Percentiles rank a stretch among this genome's conserved stretches.
Evolutionary conservation across 768 basidiomycete genomes (phyloP).

Genomic region (Cystofilobasidium bisporidii): DNA sequence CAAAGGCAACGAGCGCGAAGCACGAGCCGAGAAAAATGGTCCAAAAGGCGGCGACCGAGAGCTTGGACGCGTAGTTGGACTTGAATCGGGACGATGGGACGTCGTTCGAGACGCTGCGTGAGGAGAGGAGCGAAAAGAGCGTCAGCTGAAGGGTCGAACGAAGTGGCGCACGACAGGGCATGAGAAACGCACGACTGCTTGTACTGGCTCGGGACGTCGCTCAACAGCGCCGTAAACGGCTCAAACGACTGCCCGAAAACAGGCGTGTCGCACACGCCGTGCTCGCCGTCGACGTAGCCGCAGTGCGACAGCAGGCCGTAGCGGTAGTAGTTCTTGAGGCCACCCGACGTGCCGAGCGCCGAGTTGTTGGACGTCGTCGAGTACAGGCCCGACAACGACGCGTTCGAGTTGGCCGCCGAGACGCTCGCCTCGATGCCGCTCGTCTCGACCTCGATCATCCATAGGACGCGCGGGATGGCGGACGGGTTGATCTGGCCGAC

Average conservation of each 20-base stretch:
- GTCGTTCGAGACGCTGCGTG: constrained; percentile 3
- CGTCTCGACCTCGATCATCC: constrained; percentile 2
- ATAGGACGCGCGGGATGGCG: constrained; percentile 15
- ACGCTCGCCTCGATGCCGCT: not conserved
- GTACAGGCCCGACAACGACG: constrained; percentile 5
- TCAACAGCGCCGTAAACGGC: constrained; percentile 10
- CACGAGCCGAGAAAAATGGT: constrained; percentile 25
- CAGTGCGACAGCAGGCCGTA: constrained; percentile 17
- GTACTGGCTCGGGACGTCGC: constrained; percentile 3
- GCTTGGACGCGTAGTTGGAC: not conserved
- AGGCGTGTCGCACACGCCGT: constrained; percentile 4
- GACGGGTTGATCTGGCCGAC: constrained; percentile 22
- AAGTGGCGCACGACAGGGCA: not conserved
- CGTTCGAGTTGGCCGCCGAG: not conserved
- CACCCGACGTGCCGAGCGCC: constrained; percentile 6
- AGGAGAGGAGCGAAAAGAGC: not conserved
- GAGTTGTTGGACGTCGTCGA: constrained; percentile 5
- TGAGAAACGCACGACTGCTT: not conserved
- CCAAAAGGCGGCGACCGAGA: constrained; percentile 24
- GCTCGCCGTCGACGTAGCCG: constrained; percentile 13
- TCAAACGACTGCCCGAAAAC: constrained; percentile 8
- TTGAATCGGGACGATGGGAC: constrained; percentile 2
- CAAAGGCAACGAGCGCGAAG: constrained; percentile 19
- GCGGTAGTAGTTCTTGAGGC: constrained; percentile 17
- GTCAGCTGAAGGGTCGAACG: constrained; percentile 2